Percentiles rank a stretch among this genome's conserved stretches.
Evolutionary conservation across 441 rosid genomes (phyloP).

Genomic region (Macaranga tanarius): DNA sequence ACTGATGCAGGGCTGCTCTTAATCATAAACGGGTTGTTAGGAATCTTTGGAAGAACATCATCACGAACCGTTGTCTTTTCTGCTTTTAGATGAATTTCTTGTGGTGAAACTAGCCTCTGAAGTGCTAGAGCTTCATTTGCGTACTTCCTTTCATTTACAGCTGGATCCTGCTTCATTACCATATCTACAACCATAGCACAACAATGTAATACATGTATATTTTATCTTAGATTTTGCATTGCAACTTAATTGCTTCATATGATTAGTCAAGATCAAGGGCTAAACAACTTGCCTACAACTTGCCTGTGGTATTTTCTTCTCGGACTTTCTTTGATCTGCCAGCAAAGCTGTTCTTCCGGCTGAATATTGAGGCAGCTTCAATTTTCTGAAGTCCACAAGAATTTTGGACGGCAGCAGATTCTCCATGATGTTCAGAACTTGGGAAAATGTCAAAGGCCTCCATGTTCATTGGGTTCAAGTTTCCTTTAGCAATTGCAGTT

Average conservation of each 20-base stretch:
- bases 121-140: slow-evolving; percentile 45
- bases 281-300: slow-evolving; percentile 39
- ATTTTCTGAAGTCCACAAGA: slow-evolving; percentile 30
- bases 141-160: slow-evolving; percentile 34
- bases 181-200: slow-evolving; percentile 24
- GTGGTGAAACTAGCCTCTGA: slow-evolving; percentile 43
- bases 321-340: slow-evolving; percentile 30
- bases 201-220: neutral
- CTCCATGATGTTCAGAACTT: slow-evolving; percentile 25
- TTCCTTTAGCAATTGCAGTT: slow-evolving; percentile 72
- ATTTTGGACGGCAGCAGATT: slow-evolving; percentile 26
- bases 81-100: slow-evolving; percentile 17
- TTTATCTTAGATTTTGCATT: neutral
- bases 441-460: slow-evolving; percentile 51
- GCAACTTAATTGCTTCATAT: neutral
- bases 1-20: slow-evolving; percentile 29
- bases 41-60: slow-evolving; percentile 35
- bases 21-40: slow-evolving; percentile 63
- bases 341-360: slow-evolving; percentile 33
- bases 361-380: slow-evolving; percentile 24
- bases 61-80: slow-evolving; percentile 14
- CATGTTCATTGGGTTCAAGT: slow-evolving; percentile 62
- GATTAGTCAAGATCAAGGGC: slow-evolving; percentile 9
- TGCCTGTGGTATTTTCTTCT: slow-evolving; percentile 33
- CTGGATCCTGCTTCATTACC: slow-evolving; percentile 30